A percentile compares a stretch with the other conserved stretches of the same genome.
Evolutionary conservation across 228 moss, liverwort and hornwort genomes (phyloP).

Genomic region (Sphagnum fallax): DNA sequence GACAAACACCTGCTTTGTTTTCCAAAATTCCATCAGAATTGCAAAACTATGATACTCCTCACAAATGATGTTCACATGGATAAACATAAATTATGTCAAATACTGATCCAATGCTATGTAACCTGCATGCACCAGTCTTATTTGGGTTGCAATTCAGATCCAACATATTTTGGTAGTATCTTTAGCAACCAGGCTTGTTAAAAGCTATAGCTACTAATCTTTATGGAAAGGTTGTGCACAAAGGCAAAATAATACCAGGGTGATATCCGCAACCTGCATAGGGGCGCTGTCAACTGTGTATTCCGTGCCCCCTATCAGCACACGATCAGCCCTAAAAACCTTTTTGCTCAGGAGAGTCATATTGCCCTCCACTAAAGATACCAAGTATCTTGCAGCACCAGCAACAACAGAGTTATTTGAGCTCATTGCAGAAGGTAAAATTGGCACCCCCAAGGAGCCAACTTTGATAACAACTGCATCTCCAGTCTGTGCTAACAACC

Average conservation of each 20-base stretch:
- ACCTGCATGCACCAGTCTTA: too few relatives aligned
- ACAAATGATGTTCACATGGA: too few relatives aligned
- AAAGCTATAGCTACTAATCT: too few relatives aligned
- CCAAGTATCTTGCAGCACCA: constrained; percentile 32
- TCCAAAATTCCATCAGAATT: not conserved
- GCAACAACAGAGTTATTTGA: constrained; percentile 47
- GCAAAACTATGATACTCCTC: too few relatives aligned
- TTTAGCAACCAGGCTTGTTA: too few relatives aligned
- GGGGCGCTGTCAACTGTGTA: constrained; percentile 29
- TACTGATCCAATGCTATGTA: too few relatives aligned
- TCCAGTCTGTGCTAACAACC: constrained; percentile 28
- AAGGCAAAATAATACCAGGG: constrained; percentile 17
- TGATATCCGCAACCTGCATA: constrained; percentile 21
- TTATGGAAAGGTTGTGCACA: too few relatives aligned
- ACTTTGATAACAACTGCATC: constrained; percentile 13
- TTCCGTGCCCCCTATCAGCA: constrained; percentile 21
- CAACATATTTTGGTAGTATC: too few relatives aligned
- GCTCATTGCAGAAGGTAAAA: constrained; percentile 26
- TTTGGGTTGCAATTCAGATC: too few relatives aligned
- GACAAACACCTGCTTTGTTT: constrained; percentile 26
- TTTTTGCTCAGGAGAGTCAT: constrained; percentile 4
- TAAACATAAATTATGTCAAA: too few relatives aligned
- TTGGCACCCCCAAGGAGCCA: constrained; percentile 18
- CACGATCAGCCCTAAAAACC: constrained; percentile 16
- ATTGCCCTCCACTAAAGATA: constrained; percentile 13